These are phyloP conservation scores for Blastobotrys apis DNA, from an alignment of 1,139 yeast species.

Conservation along the genomic window DNA sequence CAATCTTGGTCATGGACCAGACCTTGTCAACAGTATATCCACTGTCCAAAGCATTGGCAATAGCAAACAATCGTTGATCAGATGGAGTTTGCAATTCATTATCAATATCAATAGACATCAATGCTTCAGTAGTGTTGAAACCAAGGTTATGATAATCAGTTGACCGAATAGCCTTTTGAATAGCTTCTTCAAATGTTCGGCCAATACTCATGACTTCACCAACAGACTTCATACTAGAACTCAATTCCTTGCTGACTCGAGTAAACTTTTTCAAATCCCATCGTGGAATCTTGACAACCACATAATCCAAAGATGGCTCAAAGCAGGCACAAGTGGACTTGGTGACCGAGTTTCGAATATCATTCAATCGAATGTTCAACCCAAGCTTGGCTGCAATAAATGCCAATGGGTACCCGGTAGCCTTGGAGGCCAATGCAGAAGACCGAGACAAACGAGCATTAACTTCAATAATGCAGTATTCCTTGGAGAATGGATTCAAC, in stretches of 20 bases:
- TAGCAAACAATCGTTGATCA: constrained; percentile 93
- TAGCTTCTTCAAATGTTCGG: constrained; percentile 95
- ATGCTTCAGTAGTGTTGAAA: constrained; percentile 81
- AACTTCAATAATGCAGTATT: constrained; percentile 95
- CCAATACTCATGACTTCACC: constrained; percentile 99
- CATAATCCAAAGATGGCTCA: constrained; percentile 96
- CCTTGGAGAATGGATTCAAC: constrained; percentile 87
- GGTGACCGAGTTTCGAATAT: constrained; percentile 90
- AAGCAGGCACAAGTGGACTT: constrained; percentile 94
- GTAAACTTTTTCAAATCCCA: constrained; percentile 98
- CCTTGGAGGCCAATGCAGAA: constrained; percentile 97
- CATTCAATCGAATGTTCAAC: constrained; percentile 86
- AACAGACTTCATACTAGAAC: constrained; percentile 96
- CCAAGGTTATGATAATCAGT: constrained; percentile 94
- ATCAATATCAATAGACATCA: constrained; percentile 87
- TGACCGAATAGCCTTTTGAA: constrained; percentile 95
- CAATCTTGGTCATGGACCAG: constrained; percentile 89
- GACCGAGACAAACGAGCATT: constrained; percentile 97
- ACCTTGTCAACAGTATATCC: constrained; percentile 91
- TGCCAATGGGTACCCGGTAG: constrained; percentile 97
- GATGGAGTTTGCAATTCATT: constrained; percentile 90
- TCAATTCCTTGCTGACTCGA: constrained; percentile 80
- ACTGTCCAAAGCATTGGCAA: constrained; percentile 84
- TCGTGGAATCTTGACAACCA: constrained; percentile 97
- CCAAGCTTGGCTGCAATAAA: constrained; percentile 98